Evolutionary conservation across 441 rosid species (phyloP), one percentile per base, ranked within the genome.

Genomic region (Viola pubescens): DNA sequence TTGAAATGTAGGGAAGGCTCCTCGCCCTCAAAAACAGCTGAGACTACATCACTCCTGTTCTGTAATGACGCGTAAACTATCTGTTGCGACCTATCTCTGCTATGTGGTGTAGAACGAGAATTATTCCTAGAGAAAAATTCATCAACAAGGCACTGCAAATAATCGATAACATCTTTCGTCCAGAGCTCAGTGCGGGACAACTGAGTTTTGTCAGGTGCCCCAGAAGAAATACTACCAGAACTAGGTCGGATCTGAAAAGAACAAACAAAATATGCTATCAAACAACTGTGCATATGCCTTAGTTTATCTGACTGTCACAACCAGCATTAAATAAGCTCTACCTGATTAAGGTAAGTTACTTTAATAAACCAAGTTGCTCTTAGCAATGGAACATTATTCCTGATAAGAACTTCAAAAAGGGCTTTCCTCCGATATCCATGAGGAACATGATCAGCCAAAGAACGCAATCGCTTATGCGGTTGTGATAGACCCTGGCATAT

Each of bases 281-380:
- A 45, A 49, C 2, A 61, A 46, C 45, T 68, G 45, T 45, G 52
- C 55, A 44, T 44, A 49, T 7, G 61, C 48, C 52, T 37, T 54
- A 58, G 16, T 16, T 50, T 9, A 58, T 41, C 42, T 34, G 12
- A 12, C 6, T 16, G 16, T 26, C 14, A 42, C 9, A 40, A 8
- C 57, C 48, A 67, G 51, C 34, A 14, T 55, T 62, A 50, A 54
- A 56, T 48, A 38, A 67, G 47, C 60, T 42, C 42, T 78, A 89
- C 99, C 98, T 91, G 98, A 78, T 89, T 89, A 71, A 95, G 99
- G 72, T 95, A 91, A 61, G 86, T 85, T 57, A 95, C 88, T 86
- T 89, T 95, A 65, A 91, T 80, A 77, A 82, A 91, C 99, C 99
- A 95, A 65, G 96, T 87, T 71, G 98, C 97, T 73, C 98, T 82